Base-by-base conservation (phyloP, 2,329 filamentous ascomycete genomes). In the Dothiorella sarmentorum region DNA sequence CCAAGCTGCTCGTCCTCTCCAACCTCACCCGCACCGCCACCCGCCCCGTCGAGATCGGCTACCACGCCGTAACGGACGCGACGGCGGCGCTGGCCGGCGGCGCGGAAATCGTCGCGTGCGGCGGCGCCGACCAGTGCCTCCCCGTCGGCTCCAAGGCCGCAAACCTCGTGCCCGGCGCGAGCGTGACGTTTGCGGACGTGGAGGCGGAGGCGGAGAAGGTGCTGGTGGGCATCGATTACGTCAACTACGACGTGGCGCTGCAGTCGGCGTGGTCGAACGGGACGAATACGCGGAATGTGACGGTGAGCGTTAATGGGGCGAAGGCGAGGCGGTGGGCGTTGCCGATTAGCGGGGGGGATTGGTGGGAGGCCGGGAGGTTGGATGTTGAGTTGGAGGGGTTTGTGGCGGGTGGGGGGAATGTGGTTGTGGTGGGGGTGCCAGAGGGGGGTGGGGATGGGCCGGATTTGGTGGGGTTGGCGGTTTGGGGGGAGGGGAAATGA, bases 321-420 rank as follows among this genome's bases (percentile, higher is more conserved):
- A 45, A 62, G 20, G 65, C 69, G 0, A 70, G 71, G 63, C 63
- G 67, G 42, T 74, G 74, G 52, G 65, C 69, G 0, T 73, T 76
- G 58, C 75, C 75, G 1, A 59, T 76, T 15, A 73, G 71, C 4
- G 74, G 74, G 1, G 74, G 72, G 3, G 65, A 75, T 31, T 76
- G 75, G 74, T 68, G 68, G 7, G 67, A 71, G 58, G 40, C 49
- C 22, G 49, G 49, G 6, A 27, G 49, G 49, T 44, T 72, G 17
- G 35, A 61, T 3, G 62, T 71, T 15, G 67, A 70, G 20, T 58
- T 64, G 1, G 68, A 68, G 26, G 69, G 69, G 1, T 69, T 71
- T 37, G 45, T 60, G 1, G 43, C 61, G 7, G 69, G 69, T 1
- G 40, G 45, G 15, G 35, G 20, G 33, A 70, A 70, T n/a, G 53